Evolutionary conservation across 352 stramenopile genomes (phyloP).

Genomic region (Globisporangium camurandrum): DNA sequence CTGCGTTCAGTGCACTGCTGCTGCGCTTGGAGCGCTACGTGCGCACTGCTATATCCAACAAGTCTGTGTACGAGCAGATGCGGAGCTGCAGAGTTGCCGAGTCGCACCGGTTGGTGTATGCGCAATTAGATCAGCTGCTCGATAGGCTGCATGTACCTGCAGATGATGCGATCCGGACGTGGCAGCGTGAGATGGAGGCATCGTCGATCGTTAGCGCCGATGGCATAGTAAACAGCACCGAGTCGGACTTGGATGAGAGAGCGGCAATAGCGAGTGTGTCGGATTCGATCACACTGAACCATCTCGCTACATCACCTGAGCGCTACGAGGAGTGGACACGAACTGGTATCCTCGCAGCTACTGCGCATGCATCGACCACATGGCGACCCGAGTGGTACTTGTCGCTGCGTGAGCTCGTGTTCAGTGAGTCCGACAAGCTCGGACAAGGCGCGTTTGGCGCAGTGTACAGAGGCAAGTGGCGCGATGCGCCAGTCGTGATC

Average conservation of each 20-base stretch:
- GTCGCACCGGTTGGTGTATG: neutral
- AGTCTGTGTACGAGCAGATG: neutral
- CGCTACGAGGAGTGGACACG: neutral
- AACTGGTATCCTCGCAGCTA: neutral
- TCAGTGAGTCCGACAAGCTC: neutral
- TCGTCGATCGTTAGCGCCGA: neutral
- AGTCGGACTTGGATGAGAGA: too few relatives aligned
- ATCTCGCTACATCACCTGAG: neutral
- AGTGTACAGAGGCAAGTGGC: too few relatives aligned
- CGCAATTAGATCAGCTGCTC: neutral
- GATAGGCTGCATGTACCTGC: neutral
- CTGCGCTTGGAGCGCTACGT: slow-evolving; percentile 1
- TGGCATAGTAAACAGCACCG: neutral
- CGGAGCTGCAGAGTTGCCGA: neutral
- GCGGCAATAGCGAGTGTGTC: neutral
- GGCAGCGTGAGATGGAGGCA: neutral
- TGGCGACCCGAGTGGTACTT: neutral
- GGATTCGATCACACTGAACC: neutral
- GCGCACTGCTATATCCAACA: slow-evolving; percentile 2
- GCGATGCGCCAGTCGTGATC: too few relatives aligned
- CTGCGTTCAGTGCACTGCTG: neutral
- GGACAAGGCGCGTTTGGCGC: slow-evolving; percentile 1
- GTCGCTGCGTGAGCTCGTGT: slow-evolving; percentile 1
- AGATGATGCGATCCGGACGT: neutral
- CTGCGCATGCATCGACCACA: neutral